A percentile compares a stretch with the other conserved stretches of the same genome.
Evolutionary conservation across 1,284 basidiomycete genomes (phyloP).

Genomic region (Malassezia globosa): DNA sequence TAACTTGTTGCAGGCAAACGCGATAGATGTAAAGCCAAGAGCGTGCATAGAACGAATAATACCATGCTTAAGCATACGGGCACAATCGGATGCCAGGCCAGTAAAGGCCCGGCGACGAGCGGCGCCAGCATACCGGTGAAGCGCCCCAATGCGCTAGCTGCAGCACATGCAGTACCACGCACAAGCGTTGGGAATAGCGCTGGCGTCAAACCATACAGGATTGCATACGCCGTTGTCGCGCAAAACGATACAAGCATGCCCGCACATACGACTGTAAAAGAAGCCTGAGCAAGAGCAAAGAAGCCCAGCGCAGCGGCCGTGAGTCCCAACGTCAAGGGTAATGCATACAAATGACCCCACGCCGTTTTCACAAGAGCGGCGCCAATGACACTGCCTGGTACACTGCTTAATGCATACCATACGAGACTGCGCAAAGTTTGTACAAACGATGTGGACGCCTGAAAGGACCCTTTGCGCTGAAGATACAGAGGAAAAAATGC

Average conservation of each 20-base stretch:
- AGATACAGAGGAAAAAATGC: slow-evolving; percentile 84
- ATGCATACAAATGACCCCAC: slow-evolving; percentile 60
- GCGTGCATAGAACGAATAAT: slow-evolving; percentile 18
- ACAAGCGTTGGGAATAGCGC: slow-evolving; percentile 36
- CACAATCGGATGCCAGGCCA: slow-evolving; percentile 15
- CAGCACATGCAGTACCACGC: slow-evolving; percentile 35
- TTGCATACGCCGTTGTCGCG: slow-evolving; percentile 39
- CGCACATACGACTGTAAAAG: slow-evolving; percentile 3
- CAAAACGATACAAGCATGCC: slow-evolving; percentile 27
- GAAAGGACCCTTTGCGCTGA: slow-evolving; percentile 14
- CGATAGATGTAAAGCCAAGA: background rate
- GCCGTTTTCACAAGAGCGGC: slow-evolving; percentile 77
- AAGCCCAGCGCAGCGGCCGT: slow-evolving; percentile 26
- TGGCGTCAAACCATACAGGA: slow-evolving; percentile 42
- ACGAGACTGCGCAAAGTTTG: slow-evolving; percentile 33
- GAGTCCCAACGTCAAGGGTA: slow-evolving; percentile 48
- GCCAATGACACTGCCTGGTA: slow-evolving; percentile 57
- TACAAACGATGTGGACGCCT: slow-evolving; percentile 22
- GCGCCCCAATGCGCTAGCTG: slow-evolving; percentile 35
- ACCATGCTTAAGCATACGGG: slow-evolving; percentile 22
- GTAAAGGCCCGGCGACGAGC: slow-evolving; percentile 29
- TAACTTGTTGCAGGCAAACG: too few relatives aligned
- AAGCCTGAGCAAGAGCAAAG: slow-evolving; percentile 20
- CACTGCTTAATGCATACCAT: slow-evolving; percentile 31
- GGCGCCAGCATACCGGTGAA: slow-evolving; percentile 41